These are phyloP conservation scores for Moringa oleifera DNA, from an alignment of 345 rosid genomes.

Conservation along the genomic window DNA sequence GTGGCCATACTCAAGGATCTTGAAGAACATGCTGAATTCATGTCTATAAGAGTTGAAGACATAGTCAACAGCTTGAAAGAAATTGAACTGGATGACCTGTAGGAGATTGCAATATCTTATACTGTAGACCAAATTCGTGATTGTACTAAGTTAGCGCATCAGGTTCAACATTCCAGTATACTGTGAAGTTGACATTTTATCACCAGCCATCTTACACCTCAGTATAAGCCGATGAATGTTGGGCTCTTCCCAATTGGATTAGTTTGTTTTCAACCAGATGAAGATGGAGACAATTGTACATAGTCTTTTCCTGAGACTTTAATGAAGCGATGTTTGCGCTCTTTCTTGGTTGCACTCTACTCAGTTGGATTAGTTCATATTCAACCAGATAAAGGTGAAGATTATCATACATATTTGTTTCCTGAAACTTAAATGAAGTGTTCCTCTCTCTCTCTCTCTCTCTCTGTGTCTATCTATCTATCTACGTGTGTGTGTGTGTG, in stretches of 20 bases:
- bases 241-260: no score
- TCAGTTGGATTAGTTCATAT: neutral
- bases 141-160: neutral
- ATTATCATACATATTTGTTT: constrained; percentile 1
- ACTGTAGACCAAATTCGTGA: neutral
- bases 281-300: no score
- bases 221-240: no score
- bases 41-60: constrained; percentile 34
- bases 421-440: neutral
- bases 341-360: neutral
- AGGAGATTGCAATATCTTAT: neutral
- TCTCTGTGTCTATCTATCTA: no score
- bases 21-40: constrained; percentile 29
- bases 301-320: no score
- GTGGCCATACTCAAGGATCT: constrained; percentile 25
- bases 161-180: neutral
- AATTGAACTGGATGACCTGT: constrained; percentile 23
- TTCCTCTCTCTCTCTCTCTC: neutral
- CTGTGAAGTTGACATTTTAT: constrained; percentile 1
- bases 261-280: no score
- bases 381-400: neutral
- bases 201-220: no score
- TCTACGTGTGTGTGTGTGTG: no score
- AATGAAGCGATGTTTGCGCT: no score
- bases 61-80: constrained; percentile 30